Percentiles rank a stretch among this genome's conserved stretches.
Evolutionary conservation across 805 yeast species (phyloP).

Genomic region (Sporopachydermia lactativora): DNA sequence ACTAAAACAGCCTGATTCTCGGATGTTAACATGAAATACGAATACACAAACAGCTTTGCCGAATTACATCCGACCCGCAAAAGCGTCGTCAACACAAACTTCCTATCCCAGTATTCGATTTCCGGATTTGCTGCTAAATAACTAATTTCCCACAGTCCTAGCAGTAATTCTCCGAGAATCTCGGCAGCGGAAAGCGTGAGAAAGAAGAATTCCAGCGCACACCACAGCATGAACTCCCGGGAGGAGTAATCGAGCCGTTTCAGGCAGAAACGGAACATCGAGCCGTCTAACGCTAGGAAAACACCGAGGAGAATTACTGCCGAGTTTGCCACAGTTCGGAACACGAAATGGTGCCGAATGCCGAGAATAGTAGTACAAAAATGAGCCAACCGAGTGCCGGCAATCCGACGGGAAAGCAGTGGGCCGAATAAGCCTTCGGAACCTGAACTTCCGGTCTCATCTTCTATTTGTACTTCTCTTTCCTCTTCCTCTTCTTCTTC

Average conservation of each 20-base stretch:
- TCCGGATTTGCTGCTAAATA: not conserved
- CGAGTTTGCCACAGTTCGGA: not conserved
- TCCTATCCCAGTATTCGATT: not conserved
- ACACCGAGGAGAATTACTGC: not conserved
- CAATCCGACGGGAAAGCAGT: too few species aligned
- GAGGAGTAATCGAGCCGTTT: not conserved
- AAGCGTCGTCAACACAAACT: not conserved
- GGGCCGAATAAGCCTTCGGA: too few species aligned
- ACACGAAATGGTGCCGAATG: not conserved
- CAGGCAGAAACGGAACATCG: not conserved
- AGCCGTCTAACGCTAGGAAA: not conserved
- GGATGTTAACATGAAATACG: not conserved
- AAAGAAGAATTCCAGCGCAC: not conserved
- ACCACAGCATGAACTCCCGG: not conserved
- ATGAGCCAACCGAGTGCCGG: not conserved
- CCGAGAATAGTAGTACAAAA: not conserved
- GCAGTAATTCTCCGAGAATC: not conserved
- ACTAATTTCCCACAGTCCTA: not conserved
- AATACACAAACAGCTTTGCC: not conserved
- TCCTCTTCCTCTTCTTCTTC: too few species aligned
- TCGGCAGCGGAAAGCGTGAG: not conserved
- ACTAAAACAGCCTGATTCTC: not conserved
- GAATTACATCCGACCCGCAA: slow-evolving; percentile 18
- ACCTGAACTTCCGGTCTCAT: too few species aligned
- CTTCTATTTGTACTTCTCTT: too few species aligned